Conservation (phyloP, 306 rosid genomes). For the Rosa persica region DNA sequence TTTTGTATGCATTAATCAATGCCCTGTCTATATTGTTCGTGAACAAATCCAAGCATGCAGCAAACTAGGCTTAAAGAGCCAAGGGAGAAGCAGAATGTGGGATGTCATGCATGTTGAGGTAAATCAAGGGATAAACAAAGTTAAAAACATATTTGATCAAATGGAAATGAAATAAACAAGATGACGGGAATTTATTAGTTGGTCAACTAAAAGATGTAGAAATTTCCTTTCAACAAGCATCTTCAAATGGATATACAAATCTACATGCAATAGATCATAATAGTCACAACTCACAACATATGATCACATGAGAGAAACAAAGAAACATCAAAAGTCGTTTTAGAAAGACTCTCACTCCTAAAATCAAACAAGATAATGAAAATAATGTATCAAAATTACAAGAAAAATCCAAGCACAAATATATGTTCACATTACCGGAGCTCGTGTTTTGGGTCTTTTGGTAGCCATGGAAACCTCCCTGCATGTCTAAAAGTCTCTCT, state of each 20-base stretch:
- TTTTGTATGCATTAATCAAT: no score
- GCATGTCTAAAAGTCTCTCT: neutral
- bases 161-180: neutral
- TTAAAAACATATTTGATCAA: neutral
- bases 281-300: neutral
- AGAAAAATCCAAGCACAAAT: neutral
- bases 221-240: neutral
- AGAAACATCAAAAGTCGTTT: neutral
- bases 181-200: neutral
- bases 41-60: no score
- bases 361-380: neutral
- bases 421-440: conserved; percentile 31
- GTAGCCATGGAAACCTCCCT: conserved; percentile 70
- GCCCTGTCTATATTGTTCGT: no score
- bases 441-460: conserved; percentile 52
- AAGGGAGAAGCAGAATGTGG: neutral
- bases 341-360: neutral
- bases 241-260: neutral
- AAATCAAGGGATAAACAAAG: neutral
- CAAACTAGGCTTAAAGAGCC: neutral
- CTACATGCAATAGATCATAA: neutral
- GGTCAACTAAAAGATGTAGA: neutral
- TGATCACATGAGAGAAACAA: neutral
- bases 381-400: neutral
- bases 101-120: neutral